Evolutionary conservation across 73 alveolate genomes (phyloP), one percentile per base, ranked within the genome.

Genomic region (Paramecium tetraurelia): DNA sequence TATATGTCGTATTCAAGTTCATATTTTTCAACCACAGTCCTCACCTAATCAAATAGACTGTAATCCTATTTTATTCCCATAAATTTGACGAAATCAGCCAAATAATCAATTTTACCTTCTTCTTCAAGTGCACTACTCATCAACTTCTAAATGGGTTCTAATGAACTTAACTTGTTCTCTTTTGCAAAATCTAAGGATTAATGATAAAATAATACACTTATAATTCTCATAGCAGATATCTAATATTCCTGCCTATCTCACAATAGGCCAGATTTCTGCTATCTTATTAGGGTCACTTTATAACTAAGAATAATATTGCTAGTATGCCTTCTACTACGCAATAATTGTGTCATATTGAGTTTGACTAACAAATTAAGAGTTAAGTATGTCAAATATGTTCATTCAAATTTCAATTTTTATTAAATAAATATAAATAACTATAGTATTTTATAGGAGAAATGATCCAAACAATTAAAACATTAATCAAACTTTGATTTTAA

Each of bases 361-460:
- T 80, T 80, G 29, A 48, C 76, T 80, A 24, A 80, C 90, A 46
- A 40, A 80, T 80, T 80, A 16, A 43, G 90, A 80, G 46, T 80
- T 80, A 48, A 44, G 75, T 10, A 80, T 80, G 21, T 80, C 90
- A 44, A 80, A 80, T 80, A 80, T 48, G 50, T 48, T 80, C 75
- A 48, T 41, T 80, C 57, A 75, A 75, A 75, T 75, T 75, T 40
- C 41, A 75, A 75, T 40, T 21, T 75, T 75, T 53, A 53, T 4
- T 53, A 1, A 18, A 53, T 18, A 53, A 27, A 27, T 53, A 53
- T 53, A 18, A 53, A 21, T 68, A 68, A 21, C 16, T 12, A 11
- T 31, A 31, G 16, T 68, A 68, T 14, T 7, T 11, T 68, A 9
- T 6, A 68, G 7, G 21, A 40, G 48, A 58, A 58, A 6, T 58